Base-by-base conservation (phyloP, 2,329 filamentous ascomycete genomes). In the Paracoccidioides lutzii region DNA sequence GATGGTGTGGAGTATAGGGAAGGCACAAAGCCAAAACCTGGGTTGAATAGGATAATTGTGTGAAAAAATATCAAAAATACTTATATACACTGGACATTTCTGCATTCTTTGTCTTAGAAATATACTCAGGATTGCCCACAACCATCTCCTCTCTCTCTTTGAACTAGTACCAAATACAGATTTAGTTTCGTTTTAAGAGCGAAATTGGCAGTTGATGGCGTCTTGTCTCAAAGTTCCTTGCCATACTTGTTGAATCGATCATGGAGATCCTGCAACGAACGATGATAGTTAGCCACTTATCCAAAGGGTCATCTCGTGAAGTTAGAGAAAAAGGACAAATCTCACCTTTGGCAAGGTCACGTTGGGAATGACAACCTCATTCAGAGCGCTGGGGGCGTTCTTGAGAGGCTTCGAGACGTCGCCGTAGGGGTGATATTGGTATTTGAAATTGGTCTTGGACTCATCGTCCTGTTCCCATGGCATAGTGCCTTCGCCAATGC, bases 231-330 rank as follows among this genome's bases (percentile, higher is more conserved):
- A 56, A 97, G 65, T 89, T 97, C 93, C 83, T 97, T 97, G 74
- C 93, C 93, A 83, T 88, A 97, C 81, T 98, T 98, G 87, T 98
- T 98, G 83, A 86, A 97, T 78, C 86, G 87, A 66, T 98, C 93
- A 77, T 98, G 93, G 62, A 96, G 82, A 67, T 85, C 81, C 88
- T 94, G 66, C 57, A 51, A 43, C 38, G 35, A 55, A 43, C 30
- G 7, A 14, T 41, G 15, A 44, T 14, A 41, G 15, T 55, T 56
- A 52, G 43, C 37, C 14, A 41, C 1, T 15, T 14, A 22, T 33
- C 4, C 12, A 28, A 41, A 32, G 7, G n/a, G n/a, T 5, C 37
- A 42, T 28, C 2, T 4, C 3, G 6, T 22, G 12, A 33, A 52
- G 12, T 10, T 14, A 8, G 14, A 33, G 53, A 51, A 35, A 12